phyloP scores from a whole-genome alignment of 2,329 filamentous ascomycete genomes.

The Decorospora gaudefroyi region DNA sequence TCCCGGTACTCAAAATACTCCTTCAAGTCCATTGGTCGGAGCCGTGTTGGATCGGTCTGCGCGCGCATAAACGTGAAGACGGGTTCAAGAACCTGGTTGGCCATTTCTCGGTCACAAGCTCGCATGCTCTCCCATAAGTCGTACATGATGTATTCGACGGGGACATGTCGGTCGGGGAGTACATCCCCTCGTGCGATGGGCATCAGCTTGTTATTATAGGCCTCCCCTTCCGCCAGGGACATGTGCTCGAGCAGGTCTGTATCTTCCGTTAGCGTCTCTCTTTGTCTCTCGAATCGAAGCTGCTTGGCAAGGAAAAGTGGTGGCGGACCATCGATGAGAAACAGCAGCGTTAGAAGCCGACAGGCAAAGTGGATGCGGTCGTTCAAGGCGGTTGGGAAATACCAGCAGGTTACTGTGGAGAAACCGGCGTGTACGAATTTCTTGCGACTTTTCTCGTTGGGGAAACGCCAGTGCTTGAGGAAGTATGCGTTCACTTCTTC shows the following conservation, averaged over 20 bases:
- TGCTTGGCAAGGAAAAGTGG: not conserved
- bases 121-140: constrained; percentile 52
- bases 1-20: constrained; percentile 49
- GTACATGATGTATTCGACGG: constrained; percentile 47
- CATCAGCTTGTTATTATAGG: constrained; percentile 49
- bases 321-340: constrained; percentile 51
- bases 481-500: constrained; percentile 49
- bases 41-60: constrained; percentile 40
- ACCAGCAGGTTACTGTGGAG: constrained; percentile 47
- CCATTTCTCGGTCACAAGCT: constrained; percentile 41
- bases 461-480: constrained; percentile 49
- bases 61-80: constrained; percentile 50
- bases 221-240: constrained; percentile 47
- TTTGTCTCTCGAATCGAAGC: too few relatives aligned
- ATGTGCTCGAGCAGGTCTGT: constrained; percentile 47
- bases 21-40: constrained; percentile 31
- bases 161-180: constrained; percentile 39
- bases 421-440: constrained; percentile 46
- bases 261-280: not conserved
- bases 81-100: constrained; percentile 48
- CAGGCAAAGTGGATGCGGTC: constrained; percentile 49
- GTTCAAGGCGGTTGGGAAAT: constrained; percentile 47
- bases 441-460: constrained; percentile 32
- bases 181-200: constrained; percentile 40
- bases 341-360: constrained; percentile 49